Evolutionary conservation across 768 basidiomycete genomes (phyloP), one percentile per base, ranked within the genome.

Genomic region (Hypholoma fasciculare): DNA sequence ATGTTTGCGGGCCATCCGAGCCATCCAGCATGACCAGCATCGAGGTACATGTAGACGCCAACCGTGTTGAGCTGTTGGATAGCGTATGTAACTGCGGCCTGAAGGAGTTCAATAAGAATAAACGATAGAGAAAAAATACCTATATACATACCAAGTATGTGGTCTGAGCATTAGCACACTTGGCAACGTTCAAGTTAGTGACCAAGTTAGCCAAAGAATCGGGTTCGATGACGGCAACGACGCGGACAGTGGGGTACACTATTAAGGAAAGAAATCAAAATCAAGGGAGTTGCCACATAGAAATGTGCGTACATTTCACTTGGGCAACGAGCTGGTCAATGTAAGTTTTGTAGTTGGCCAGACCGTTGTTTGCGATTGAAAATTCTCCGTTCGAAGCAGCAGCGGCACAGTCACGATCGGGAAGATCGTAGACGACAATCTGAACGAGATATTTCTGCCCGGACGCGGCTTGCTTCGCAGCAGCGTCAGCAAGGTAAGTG

Each of bases 201-300:
- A 88, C 86, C 64, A 88, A 65, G 75, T 87, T 87, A 58, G 85
- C 86, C 47, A 88, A 73, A 42, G 85, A 85, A 69, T 87, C 86
- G 60, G 86, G 85, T 69, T 87, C 86, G 54, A 86, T 79, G 67
- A 86, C 83, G 49, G 86, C 85, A 44, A 87, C 78, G 60, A 88
- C 81, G 52, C 82, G 81, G 61, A 86, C 84, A 63, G 81, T 77
- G 48, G 85, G 85, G 76, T 73, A 85, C 59, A 77, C 81, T 81
- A 50, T 7, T 38, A 23, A 47, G 16, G 20, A 19, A 46, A 26
- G 30, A 34, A 34, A 9, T 58, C 1, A 13, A 34, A 46, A 48
- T 42, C 13, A 6, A 6, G 7, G 30, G 4, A 23, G 46, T 16
- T 46, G 49, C 14, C 48, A 36, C 37, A 39, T 38, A 5, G 7